These are phyloP conservation scores for Omphalea diandra DNA, from an alignment of 441 rosid species.

Conservation along the genomic window DNA sequence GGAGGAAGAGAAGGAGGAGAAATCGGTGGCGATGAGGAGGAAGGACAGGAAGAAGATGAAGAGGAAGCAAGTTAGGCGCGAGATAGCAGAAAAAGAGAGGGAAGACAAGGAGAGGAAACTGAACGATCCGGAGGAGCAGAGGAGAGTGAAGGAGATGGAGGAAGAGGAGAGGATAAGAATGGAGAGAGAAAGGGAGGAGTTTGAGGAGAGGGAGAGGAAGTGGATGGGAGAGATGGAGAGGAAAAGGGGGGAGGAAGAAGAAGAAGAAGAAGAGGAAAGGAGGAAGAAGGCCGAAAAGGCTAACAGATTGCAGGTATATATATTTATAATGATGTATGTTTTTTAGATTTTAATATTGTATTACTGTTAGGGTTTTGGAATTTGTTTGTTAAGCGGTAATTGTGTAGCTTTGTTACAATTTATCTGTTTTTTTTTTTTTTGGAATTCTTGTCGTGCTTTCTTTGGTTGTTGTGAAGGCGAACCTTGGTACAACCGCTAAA, in stretches of 20 bases:
- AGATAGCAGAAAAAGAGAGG: constrained; percentile 66
- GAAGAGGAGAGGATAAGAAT: constrained; percentile 57
- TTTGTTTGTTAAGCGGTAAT: background rate
- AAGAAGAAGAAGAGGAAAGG: constrained; percentile 38
- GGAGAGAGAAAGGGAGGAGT: constrained; percentile 65
- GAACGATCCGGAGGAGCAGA: constrained; percentile 73
- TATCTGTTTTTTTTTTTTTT: no score
- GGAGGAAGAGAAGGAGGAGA: constrained; percentile 13
- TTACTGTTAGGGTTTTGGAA: background rate
- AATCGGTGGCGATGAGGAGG: constrained; percentile 36
- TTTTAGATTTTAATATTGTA: background rate
- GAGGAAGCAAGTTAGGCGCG: constrained; percentile 74
- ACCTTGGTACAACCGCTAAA: no score
- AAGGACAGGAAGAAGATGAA: constrained; percentile 76
- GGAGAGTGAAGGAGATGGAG: constrained; percentile 48
- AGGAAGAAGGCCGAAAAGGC: constrained; percentile 37
- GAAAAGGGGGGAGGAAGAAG: constrained; percentile 52
- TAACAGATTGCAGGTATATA: constrained; percentile 42
- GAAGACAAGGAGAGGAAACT: constrained; percentile 53
- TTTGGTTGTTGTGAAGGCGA: no score
- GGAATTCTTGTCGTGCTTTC: no score
- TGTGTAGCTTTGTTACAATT: background rate
- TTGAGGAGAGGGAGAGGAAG: constrained; percentile 73
- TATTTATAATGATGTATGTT: background rate
- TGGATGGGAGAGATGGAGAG: constrained; percentile 70